Evolutionary conservation across 768 basidiomycete species (phyloP), one percentile per base, ranked within the genome.

Genomic region (Leccinum barrowsii): DNA sequence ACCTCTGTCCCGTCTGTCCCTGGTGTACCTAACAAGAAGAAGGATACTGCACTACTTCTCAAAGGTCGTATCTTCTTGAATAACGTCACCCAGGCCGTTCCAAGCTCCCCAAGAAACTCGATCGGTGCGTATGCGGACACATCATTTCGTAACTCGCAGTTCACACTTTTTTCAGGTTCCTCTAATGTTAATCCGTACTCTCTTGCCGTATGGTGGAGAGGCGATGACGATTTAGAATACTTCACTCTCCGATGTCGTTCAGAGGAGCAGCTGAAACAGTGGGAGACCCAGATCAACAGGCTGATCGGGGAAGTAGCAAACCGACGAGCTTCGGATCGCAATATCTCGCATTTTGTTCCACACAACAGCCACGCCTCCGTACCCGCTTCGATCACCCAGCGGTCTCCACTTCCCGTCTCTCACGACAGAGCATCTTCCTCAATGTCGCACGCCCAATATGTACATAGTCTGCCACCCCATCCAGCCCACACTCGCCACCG

Each of bases 41-140:
- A 87, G 73, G 88, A 77, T 65, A 89, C 91, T 0, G 88, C 87
- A 24, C 82, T 98, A 34, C 82, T 94, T 22, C 77, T 99, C 58
- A 99, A 99, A 68, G 97, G 97, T 4, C 86, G 97, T 28, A 98
- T 99, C 60, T 98, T 97, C 75, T 79, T 98, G 64, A 94, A 94
- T 63, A 99, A 98, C 67, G 93, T 98, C 53, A 94, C 92, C 0
- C 83, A 88, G 63, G 92, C 92, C 13, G 77, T 84, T 55, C 81
- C 89, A 37, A 78, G 76, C 8, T 79, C 82, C 7, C 74, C 82
- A n/a, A 80, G 82, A 64, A 79, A 77, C 53, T 82, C 82, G 24
- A 77, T 78, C 61, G 82, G 92, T 90, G 65, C 58, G 86, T 80
- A 48, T 52, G n/a, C 40, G 3, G 59, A 62, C 22, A 53, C 11